Evolutionary conservation across 192 early-diverging fungal genomes (phyloP), one percentile per base, ranked within the genome.

Genomic region (Pilaira anomala): DNA sequence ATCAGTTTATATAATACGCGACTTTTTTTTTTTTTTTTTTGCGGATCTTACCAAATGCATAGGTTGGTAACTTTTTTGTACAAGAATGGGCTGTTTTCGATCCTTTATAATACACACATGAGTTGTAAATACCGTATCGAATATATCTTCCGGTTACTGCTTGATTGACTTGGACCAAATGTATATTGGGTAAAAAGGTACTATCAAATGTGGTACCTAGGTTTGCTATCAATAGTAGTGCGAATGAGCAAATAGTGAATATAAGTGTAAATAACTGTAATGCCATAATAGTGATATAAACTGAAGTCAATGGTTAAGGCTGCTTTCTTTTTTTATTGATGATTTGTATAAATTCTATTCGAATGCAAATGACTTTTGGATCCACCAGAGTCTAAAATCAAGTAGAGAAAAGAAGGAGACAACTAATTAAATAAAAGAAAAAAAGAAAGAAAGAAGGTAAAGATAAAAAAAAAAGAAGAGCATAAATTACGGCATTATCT

Each of bases 121-220:
- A 68, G 7, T 54, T 61, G 12, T 68, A 68, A 16, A 68, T 28
- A 13, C 66, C 66, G 18, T 68, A 68, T 68, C 66, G 59, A 48
- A 68, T 42, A 14, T 59, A 61, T 45, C 51, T 3, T 2, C 52
- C 51, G 1, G 50, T 68, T 12, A 48, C 30, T 7, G 66, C 36
- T 36, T 60, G 52, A 19, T 30, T 25, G 8, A 54, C 26, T 24
- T 61, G 36, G 1, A 45, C 60, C 24, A 68, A 30, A 25, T 61
- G 61, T 22, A 68, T 25, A 21, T 55, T 46, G n/a, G 66, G 66
- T 42, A 68, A 48, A 53, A 68, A 60, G 24, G 66, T 56, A 26
- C 57, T 62, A 13, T 60, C 59, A 41, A 68, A 68, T 54, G 66
- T 68, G 13, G 60, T 62, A 39, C 66, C 66, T 44, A 68, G 41